Conservation (phyloP, 805 yeast genomes). For the Nakazawaea molendinolei region DNA sequence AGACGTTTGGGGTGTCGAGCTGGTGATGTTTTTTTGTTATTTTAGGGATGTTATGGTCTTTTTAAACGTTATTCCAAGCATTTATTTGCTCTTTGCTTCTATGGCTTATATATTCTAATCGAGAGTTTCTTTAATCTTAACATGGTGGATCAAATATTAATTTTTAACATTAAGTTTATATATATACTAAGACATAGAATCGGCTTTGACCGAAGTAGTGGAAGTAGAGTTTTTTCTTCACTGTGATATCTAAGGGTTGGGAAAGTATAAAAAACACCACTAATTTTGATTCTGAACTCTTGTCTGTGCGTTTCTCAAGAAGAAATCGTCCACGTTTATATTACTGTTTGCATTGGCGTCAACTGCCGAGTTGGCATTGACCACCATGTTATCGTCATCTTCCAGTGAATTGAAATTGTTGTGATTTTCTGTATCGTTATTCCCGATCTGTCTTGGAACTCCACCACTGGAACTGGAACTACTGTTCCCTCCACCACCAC, state of each 20-base stretch:
- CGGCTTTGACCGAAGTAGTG: too few relatives aligned
- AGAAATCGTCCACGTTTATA: slow-evolving; percentile 8
- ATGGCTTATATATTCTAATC: background rate
- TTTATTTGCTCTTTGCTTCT: background rate
- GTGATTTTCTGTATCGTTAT: background rate
- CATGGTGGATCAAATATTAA: too few relatives aligned
- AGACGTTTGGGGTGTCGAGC: slow-evolving; percentile 38
- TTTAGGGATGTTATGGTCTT: too few relatives aligned
- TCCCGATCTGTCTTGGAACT: too few relatives aligned
- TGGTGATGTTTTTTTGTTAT: slow-evolving; percentile 30
- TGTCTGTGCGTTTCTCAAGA: slow-evolving; percentile 8
- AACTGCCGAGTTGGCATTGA: background rate
- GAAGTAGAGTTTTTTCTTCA: too few relatives aligned
- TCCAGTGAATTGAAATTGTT: background rate
- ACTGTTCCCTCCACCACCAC: background rate
- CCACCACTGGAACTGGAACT: background rate
- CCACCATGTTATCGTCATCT: background rate
- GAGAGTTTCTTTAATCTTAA: too few relatives aligned
- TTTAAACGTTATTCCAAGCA: too few relatives aligned
- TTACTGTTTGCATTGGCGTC: background rate
- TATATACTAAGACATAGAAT: too few relatives aligned
- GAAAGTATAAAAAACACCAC: background rate
- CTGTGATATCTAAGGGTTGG: too few relatives aligned
- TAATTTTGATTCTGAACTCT: background rate
- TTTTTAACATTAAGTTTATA: too few relatives aligned